Percentiles rank a stretch among this genome's conserved stretches.
These are phyloP conservation scores for Colletotrichum aenigma DNA, from an alignment of 2,329 filamentous ascomycete genomes.

Conservation along the genomic window DNA sequence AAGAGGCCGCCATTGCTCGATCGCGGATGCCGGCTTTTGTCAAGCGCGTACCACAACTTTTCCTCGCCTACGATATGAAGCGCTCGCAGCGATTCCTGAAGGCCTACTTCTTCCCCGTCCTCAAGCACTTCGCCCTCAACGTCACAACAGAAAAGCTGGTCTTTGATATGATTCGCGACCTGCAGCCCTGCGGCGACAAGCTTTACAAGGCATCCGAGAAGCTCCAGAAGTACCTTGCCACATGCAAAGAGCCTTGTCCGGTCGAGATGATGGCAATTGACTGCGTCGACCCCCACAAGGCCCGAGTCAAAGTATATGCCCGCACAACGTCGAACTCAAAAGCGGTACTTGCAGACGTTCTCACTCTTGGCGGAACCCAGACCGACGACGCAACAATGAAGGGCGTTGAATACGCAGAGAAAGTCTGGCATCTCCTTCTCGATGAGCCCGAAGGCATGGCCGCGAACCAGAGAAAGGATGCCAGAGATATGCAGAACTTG, in stretches of 20 bases:
- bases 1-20: background rate
- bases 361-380: conserved; percentile 25
- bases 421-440: conserved; percentile 27
- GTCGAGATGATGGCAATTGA: conserved; percentile 28
- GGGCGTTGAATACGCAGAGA: conserved; percentile 21
- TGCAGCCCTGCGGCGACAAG: conserved; percentile 10
- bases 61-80: conserved; percentile 26
- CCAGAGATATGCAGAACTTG: conserved; percentile 4
- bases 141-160: conserved; percentile 20
- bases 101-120: conserved; percentile 25
- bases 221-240: conserved; percentile 20
- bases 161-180: conserved; percentile 23
- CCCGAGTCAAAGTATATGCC: conserved; percentile 28
- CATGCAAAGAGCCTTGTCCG: conserved; percentile 15
- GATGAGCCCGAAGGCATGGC: conserved; percentile 23
- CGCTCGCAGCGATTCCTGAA: conserved; percentile 22
- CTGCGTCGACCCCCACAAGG: conserved; percentile 24
- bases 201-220: conserved; percentile 18
- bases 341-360: conserved; percentile 22
- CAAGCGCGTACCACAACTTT: conserved; percentile 23
- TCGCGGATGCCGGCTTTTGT: background rate
- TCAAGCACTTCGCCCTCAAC: conserved; percentile 24
- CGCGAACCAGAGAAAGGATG: conserved; percentile 16
- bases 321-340: conserved; percentile 20
- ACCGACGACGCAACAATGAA: conserved; percentile 23